Percentiles rank a stretch among this genome's conserved stretches.
Conservation (phyloP, 805 yeast genomes). For the Starmerella vitae region DNA sequence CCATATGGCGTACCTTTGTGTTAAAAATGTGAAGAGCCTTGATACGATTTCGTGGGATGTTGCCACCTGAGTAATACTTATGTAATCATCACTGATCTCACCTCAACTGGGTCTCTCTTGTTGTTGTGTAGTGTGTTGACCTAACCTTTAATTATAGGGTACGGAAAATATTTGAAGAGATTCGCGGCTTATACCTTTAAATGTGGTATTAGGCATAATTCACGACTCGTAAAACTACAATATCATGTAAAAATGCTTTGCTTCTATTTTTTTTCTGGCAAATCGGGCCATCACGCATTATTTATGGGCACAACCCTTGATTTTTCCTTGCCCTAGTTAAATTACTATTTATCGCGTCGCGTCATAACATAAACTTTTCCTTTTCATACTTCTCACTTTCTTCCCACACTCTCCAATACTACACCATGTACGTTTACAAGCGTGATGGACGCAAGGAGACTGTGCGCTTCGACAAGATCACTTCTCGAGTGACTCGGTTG, state of each 20-base stretch:
- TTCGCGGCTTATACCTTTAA: too few relatives aligned
- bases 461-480: conserved; percentile 90
- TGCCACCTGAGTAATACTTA: not conserved
- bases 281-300: too few relatives aligned
- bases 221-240: too few relatives aligned
- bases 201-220: too few relatives aligned
- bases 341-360: conserved; percentile 18
- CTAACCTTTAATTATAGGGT: too few relatives aligned
- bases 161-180: too few relatives aligned
- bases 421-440: conserved; percentile 65
- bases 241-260: too few relatives aligned
- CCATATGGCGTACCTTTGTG: conserved; percentile 6
- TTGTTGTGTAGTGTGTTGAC: too few relatives aligned
- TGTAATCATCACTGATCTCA: conserved; percentile 1
- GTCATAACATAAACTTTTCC: conserved; percentile 5
- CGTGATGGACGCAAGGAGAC: conserved; percentile 93
- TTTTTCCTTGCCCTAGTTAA: conserved; percentile 15
- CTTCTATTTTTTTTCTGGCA: too few relatives aligned
- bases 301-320: too few relatives aligned
- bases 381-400: not conserved
- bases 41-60: conserved; percentile 8
- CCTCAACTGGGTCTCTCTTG: too few relatives aligned
- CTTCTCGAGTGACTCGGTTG: conserved; percentile 84
- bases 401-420: not conserved
- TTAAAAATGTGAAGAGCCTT: not conserved